These are phyloP conservation scores for Stagonosporopsis chrysanthemi DNA, from an alignment of 2,329 filamentous ascomycete species.

Conservation along the genomic window DNA sequence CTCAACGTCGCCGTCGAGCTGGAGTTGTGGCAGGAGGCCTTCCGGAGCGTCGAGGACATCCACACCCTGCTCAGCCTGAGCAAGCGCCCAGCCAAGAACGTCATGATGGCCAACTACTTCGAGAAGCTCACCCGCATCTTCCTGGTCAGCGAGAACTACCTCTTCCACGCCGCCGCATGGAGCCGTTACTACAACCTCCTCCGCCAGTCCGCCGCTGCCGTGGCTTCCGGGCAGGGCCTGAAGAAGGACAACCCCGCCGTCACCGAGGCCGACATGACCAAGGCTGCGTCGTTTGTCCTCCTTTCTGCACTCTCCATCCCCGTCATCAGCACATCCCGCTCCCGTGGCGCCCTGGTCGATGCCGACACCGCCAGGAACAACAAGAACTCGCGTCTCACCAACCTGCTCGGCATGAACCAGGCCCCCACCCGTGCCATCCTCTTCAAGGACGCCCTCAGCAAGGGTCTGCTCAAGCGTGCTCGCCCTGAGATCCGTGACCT, in stretches of 20 bases:
- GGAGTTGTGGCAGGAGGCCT: slow-evolving; percentile 98
- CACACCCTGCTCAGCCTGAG: slow-evolving; percentile 96
- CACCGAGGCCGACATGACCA: slow-evolving; percentile 88
- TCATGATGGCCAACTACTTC: slow-evolving; percentile 99
- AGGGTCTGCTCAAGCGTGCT: slow-evolving; percentile 90
- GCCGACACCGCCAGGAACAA: slow-evolving; percentile 97
- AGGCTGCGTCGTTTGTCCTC: slow-evolving; percentile 93
- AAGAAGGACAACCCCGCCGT: slow-evolving; percentile 95
- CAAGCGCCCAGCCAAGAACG: slow-evolving; percentile 97
- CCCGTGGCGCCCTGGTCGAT: slow-evolving; percentile 93
- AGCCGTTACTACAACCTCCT: slow-evolving; percentile 97
- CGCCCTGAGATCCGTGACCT: slow-evolving; percentile 94
- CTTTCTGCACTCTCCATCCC: slow-evolving; percentile 96
- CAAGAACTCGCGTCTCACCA: slow-evolving; percentile 97
- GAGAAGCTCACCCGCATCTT: slow-evolving; percentile 99
- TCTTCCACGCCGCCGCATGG: slow-evolving; percentile 98
- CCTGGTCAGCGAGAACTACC: slow-evolving; percentile 98
- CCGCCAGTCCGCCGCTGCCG: slow-evolving; percentile 83
- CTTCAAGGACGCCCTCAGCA: slow-evolving; percentile 95
- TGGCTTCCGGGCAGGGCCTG: slow-evolving; percentile 83
- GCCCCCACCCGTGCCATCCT: slow-evolving; percentile 87
- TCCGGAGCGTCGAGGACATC: slow-evolving; percentile 98
- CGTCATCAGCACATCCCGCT: slow-evolving; percentile 97
- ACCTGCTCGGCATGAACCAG: slow-evolving; percentile 90
- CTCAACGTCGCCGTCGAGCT: slow-evolving; percentile 97